A percentile compares a stretch with the other conserved stretches of the same genome.
Conservation (phyloP, 1,139 yeast species). For the Schizosaccharomyces versatilis region DNA sequence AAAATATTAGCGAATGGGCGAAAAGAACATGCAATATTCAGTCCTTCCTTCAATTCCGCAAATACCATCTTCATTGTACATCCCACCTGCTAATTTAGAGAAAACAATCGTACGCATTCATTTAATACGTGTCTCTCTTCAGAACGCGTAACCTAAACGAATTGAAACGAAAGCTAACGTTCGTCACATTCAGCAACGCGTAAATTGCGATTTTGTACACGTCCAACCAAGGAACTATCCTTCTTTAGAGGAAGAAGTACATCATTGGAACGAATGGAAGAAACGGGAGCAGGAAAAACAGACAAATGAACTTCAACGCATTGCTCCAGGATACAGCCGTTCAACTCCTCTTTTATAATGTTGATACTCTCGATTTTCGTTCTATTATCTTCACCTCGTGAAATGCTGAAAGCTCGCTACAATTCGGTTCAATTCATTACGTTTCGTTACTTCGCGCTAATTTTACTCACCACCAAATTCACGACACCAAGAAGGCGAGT, state of each 20-base stretch:
- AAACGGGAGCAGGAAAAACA: background rate
- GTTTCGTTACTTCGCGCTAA: background rate
- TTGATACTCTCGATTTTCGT: too few relatives aligned
- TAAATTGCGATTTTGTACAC: background rate
- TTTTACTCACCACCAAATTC: background rate
- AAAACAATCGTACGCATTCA: too few relatives aligned
- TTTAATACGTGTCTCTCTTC: too few relatives aligned
- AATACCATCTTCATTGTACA: too few relatives aligned
- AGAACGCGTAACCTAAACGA: too few relatives aligned
- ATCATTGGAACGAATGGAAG: background rate
- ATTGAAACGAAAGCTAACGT: background rate
- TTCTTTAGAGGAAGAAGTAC: background rate
- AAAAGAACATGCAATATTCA: too few relatives aligned
- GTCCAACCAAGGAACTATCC: background rate
- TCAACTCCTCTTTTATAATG: background rate
- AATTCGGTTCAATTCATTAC: background rate
- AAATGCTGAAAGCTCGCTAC: background rate
- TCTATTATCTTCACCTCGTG: background rate
- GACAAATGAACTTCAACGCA: background rate
- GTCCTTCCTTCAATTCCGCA: too few relatives aligned
- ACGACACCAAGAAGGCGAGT: background rate
- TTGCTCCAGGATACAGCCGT: background rate
- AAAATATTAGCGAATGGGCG: too few relatives aligned
- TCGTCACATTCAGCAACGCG: background rate
- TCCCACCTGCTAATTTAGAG: too few relatives aligned